Evolutionary conservation across 257 asterid species (phyloP), one percentile per base, ranked within the genome.

Genomic region (Solanum infundibuliforme): DNA sequence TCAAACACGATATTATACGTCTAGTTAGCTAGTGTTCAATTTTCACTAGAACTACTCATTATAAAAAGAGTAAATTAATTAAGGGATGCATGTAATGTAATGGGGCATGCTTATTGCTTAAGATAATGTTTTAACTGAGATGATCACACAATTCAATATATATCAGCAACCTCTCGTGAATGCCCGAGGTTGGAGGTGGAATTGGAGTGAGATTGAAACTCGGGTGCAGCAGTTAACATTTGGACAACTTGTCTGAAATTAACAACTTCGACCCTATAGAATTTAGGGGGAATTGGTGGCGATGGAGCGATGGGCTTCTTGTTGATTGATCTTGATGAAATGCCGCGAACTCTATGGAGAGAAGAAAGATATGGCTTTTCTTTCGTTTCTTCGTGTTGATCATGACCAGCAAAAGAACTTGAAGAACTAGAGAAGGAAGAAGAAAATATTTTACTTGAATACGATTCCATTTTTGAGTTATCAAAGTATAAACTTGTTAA

Each of bases 181-280:
- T 88, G 89, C 11, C 87, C 10, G 2, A 5, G 16, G 84, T 3
- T 10, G 12, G 55, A 76, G 21, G 58, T 58, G 46, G 27, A 10
- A 31, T 8, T 48, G 13, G 32, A 76, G 83, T n/a, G 84, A 32
- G 69, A 83, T 23, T 84, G 90, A 73, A 73, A 84, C 36, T 91
- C 92, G 0, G 90, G 90, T 48, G 93, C 92, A 0, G 94, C 89
- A 5, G 99, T 96, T 5, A 96, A 95, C 92, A 88, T 89, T 86
- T 96, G 98, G 5, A 96, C 99, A 0, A 92, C 95, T 13, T 95
- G 93, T 92, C 88, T 93, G 89, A 96, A 96, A 34, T 93, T 89
- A 11, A 58, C n/a, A 8, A 93, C 91, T 9, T 93, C 92, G 58
- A 96, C 98, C 89, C 89, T 91, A 94, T 94, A 96, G 35, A 96